Conservation (phyloP, 2,329 filamentous ascomycete genomes). For the Fusarium temperatum region DNA sequence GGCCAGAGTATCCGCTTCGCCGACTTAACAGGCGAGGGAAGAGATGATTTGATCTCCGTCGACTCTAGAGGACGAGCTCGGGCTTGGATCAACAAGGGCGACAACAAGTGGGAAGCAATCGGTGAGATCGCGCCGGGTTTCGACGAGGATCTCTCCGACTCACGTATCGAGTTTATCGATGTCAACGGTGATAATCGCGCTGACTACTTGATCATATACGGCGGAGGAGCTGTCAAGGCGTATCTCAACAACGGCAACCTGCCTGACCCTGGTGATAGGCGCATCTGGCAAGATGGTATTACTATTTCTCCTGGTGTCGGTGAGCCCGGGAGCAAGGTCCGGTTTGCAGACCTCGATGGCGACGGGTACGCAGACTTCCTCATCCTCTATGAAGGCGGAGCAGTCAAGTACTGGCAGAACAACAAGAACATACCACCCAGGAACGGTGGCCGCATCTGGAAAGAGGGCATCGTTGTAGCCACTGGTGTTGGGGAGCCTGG, state of each 20-base stretch:
- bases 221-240: constrained; percentile 28
- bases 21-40: constrained; percentile 5
- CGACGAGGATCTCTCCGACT: not conserved
- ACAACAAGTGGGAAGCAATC: not conserved
- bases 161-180: constrained; percentile 13
- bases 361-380: constrained; percentile 16
- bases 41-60: constrained; percentile 3
- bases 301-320: constrained; percentile 10
- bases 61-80: constrained; percentile 9
- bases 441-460: constrained; percentile 17
- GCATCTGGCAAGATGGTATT: constrained; percentile 3
- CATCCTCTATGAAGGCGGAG: constrained; percentile 9
- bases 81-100: constrained; percentile 17
- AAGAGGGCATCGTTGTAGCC: not conserved
- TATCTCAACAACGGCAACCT: constrained; percentile 17
- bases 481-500: constrained; percentile 13
- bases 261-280: not conserved
- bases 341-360: constrained; percentile 28
- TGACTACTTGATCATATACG: constrained; percentile 32
- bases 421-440: constrained; percentile 10
- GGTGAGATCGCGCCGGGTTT: constrained; percentile 9
- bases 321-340: constrained; percentile 8
- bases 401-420: constrained; percentile 16
- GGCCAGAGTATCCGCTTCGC: constrained; percentile 2
- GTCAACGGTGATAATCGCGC: constrained; percentile 17